These are phyloP conservation scores for Sindora glabra DNA, from an alignment of 306 rosid genomes.

Conservation along the genomic window DNA sequence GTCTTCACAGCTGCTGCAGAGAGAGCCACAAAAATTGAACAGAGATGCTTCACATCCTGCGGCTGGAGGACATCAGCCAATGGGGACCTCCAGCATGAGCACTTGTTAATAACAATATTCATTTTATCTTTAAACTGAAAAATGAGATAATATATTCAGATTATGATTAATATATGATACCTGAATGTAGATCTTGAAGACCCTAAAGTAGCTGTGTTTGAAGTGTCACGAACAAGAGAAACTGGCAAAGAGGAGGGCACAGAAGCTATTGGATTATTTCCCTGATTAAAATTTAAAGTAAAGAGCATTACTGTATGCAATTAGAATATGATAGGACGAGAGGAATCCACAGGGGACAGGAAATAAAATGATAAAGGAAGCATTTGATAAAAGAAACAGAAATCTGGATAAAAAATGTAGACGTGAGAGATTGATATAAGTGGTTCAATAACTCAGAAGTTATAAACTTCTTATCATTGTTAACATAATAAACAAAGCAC, in stretches of 20 bases:
- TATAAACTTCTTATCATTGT: constrained; percentile 2
- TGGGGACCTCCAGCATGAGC: constrained; percentile 54
- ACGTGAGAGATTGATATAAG: too few relatives aligned
- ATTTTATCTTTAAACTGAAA: not conserved
- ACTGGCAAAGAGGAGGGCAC: constrained; percentile 18
- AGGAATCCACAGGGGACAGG: too few relatives aligned
- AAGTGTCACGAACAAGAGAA: constrained; percentile 19
- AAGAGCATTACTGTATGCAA: not conserved
- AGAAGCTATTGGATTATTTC: constrained; percentile 28
- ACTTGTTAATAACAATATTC: constrained; percentile 3
- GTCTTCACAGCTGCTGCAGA: constrained; percentile 42
- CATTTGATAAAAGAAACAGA: not conserved
- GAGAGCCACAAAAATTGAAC: constrained; percentile 58
- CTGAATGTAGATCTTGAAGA: constrained; percentile 44
- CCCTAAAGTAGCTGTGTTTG: constrained; percentile 31
- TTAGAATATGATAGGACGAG: not conserved
- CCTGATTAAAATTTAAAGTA: constrained; percentile 36
- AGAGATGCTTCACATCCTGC: constrained; percentile 57
- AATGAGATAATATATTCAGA: not conserved
- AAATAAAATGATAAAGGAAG: not conserved
- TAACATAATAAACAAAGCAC: not conserved
- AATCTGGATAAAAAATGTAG: too few relatives aligned
- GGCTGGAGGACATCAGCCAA: constrained; percentile 56
- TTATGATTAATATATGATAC: constrained; percentile 31
- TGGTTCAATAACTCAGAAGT: too few relatives aligned